Conservation (phyloP, 257 asterid genomes). For the Nicotiana paniculata region DNA sequence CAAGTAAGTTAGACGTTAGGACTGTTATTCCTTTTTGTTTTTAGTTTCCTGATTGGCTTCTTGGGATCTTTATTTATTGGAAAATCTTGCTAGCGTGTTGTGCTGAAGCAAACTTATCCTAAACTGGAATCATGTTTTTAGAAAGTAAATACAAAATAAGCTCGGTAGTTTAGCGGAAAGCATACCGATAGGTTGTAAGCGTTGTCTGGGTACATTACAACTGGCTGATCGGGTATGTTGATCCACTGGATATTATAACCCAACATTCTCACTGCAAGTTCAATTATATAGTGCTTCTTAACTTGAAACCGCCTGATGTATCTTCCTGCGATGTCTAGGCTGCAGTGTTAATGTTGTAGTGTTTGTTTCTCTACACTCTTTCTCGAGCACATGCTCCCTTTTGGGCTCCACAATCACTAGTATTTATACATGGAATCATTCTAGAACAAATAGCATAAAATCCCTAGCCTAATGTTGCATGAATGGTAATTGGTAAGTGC, state of each 20-base stretch:
- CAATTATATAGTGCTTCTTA: neutral
- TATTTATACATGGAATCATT: too few relatives aligned
- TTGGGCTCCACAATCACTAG: neutral
- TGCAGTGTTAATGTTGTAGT: neutral
- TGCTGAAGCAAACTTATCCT: neutral
- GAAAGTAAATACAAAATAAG: neutral
- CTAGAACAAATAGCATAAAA: too few relatives aligned
- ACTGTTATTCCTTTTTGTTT: neutral
- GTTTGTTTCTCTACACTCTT: too few relatives aligned
- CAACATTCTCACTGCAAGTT: neutral
- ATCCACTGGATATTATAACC: neutral
- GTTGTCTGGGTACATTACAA: neutral
- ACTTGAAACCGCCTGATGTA: neutral
- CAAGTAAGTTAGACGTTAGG: conserved; percentile 52
- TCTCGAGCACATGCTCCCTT: neutral
- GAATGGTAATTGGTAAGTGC: too few relatives aligned
- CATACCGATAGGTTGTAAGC: neutral
- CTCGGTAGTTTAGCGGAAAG: neutral
- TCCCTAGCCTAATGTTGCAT: too few relatives aligned
- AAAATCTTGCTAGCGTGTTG: neutral
- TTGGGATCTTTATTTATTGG: neutral
- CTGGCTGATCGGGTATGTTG: neutral
- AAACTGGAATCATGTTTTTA: neutral
- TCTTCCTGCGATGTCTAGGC: neutral
- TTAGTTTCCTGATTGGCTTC: neutral